phyloP scores from a whole-genome alignment of 176 grass and related monocot species.

The Oryza brachyantha region DNA sequence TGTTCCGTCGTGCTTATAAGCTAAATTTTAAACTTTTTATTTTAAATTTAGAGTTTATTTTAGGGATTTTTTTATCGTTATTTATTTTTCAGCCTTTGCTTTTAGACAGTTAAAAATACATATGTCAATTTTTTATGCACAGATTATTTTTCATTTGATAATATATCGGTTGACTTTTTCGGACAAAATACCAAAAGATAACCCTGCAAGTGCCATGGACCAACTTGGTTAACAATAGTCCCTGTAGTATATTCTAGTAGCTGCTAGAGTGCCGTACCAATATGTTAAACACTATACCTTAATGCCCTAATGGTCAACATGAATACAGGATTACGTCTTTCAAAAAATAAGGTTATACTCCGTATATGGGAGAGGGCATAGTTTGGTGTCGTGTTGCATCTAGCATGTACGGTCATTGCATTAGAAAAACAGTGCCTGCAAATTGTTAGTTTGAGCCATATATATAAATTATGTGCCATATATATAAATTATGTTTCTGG shows the following conservation, averaged over 20 bases:
- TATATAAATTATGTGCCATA: not conserved
- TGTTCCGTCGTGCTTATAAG: no score
- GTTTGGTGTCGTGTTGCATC: not conserved
- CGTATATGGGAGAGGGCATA: not conserved
- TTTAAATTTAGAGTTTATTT: no score
- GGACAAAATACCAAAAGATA: no score
- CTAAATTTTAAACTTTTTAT: no score
- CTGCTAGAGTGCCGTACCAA: not conserved
- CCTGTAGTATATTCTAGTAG: not conserved
- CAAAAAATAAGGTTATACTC: not conserved
- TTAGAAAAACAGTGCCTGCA: not conserved
- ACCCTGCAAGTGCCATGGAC: not conserved
- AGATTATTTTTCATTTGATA: no score
- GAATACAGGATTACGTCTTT: not conserved
- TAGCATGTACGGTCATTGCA: not conserved
- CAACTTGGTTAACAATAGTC: not conserved
- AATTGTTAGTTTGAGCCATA: not conserved
- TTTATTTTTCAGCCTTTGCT: no score
- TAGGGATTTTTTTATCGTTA: no score
- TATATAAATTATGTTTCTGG: not conserved
- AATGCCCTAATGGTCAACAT: not conserved
- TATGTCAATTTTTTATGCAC: no score
- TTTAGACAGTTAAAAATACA: no score
- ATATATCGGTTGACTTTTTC: no score
- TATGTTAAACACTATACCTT: not conserved